These are phyloP conservation scores for Silene latifolia DNA, from an alignment of 148 eudicot genomes.

Conservation along the genomic window DNA sequence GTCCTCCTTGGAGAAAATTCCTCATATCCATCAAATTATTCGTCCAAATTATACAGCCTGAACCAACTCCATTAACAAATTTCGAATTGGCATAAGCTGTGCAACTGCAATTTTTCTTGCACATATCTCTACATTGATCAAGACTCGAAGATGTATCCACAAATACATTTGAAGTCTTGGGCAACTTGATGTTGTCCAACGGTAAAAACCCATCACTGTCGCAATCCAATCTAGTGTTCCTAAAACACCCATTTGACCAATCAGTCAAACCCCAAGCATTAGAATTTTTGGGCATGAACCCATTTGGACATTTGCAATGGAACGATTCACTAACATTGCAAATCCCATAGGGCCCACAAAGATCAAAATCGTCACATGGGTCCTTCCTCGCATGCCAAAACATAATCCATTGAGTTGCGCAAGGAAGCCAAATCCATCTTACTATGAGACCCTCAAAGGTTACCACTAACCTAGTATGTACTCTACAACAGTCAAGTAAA, in stretches of 20 bases:
- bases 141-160: conserved; percentile 20
- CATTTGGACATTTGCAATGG: conserved; percentile 26
- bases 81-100: conserved; percentile 30
- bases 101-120: conserved; percentile 27
- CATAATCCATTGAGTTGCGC: conserved; percentile 7
- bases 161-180: conserved; percentile 18
- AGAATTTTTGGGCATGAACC: conserved; percentile 25
- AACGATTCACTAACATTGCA: conserved; percentile 22
- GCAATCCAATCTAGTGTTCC: conserved; percentile 25
- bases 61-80: conserved; percentile 19
- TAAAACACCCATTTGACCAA: conserved; percentile 33
- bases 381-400: conserved; percentile 23
- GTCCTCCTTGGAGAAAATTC: conserved; percentile 13
- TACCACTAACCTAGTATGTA: conserved; percentile 18
- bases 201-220: conserved; percentile 19
- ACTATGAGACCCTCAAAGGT: conserved; percentile 22
- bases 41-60: conserved; percentile 34
- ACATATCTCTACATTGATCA: conserved; percentile 19
- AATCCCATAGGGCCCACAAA: conserved; percentile 31
- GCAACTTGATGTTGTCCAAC: conserved; percentile 24
- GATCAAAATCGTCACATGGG: conserved; percentile 23
- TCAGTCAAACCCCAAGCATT: conserved; percentile 24
- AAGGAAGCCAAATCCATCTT: conserved; percentile 19
- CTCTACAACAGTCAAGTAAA: neutral
- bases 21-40: conserved; percentile 24